Percentiles rank a stretch among this genome's conserved stretches.
Conservation (phyloP, 257 asterid genomes). For the Eucommia ulmoides region DNA sequence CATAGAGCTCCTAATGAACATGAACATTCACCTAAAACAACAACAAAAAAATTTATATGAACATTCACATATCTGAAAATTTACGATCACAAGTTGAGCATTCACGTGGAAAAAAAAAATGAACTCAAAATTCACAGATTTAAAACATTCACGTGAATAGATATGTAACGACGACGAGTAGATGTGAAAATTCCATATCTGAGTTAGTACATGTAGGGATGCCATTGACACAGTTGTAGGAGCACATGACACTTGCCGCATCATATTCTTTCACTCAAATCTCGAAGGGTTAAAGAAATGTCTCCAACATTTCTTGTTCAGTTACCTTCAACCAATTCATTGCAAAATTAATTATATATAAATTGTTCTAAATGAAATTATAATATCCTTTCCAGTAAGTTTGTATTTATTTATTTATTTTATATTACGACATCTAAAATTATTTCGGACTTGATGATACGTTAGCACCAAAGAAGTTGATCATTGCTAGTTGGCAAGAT, state of each 20-base stretch:
- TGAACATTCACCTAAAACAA: too few species aligned
- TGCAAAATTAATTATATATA: too few species aligned
- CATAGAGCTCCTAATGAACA: too few species aligned
- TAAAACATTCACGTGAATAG: too few species aligned
- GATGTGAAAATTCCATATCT: conserved; percentile 35
- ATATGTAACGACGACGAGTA: too few species aligned
- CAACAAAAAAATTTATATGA: too few species aligned
- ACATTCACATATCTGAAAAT: too few species aligned
- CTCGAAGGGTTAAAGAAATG: conserved; percentile 33
- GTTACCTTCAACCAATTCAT: conserved; percentile 33
- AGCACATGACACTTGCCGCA: conserved; percentile 37
- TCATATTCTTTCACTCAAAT: conserved; percentile 32
- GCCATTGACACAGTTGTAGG: conserved; percentile 12
- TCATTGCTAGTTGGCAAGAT: conserved; percentile 32
- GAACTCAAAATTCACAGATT: too few species aligned
- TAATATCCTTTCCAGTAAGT: not conserved
- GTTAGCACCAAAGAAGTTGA: conserved; percentile 22
- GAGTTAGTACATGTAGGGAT: conserved; percentile 41
- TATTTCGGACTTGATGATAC: conserved; percentile 6
- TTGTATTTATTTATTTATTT: not conserved
- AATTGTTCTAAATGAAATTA: not conserved
- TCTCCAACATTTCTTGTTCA: conserved; percentile 36
- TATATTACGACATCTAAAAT: not conserved
- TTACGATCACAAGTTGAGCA: too few species aligned
- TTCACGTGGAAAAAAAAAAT: too few species aligned